These are phyloP conservation scores for Cystofilobasidium ferigula DNA, from an alignment of 768 basidiomycete genomes.

Conservation along the genomic window DNA sequence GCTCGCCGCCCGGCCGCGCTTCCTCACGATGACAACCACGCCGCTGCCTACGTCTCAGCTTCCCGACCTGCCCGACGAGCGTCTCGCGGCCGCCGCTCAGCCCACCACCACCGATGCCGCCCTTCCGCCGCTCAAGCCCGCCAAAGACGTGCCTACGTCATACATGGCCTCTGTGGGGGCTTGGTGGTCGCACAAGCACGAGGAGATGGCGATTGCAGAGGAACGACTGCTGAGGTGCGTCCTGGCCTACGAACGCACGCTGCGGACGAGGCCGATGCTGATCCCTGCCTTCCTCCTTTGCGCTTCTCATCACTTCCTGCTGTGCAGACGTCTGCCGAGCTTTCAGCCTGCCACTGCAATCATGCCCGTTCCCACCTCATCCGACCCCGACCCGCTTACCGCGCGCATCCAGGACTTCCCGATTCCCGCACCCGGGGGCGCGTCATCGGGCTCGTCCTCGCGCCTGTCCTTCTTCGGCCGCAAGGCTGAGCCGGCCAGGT, in stretches of 20 bases:
- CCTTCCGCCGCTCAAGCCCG: not conserved
- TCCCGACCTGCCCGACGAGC: constrained; percentile 18
- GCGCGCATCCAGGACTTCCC: constrained; percentile 1
- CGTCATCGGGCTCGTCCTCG: not conserved
- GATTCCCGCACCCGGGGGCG: not conserved
- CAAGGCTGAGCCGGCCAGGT: not conserved
- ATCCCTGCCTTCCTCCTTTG: not conserved
- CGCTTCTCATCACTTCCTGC: not conserved
- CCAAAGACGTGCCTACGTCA: not conserved
- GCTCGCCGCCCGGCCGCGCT: no score
- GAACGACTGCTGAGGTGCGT: constrained; percentile 23
- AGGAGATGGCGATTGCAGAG: constrained; percentile 19
- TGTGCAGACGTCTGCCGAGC: constrained; percentile 14
- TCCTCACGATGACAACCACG: not conserved
- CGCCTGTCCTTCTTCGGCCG: not conserved
- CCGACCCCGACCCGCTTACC: constrained; percentile 10
- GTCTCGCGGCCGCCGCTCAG: not conserved
- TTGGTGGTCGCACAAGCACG: constrained; percentile 15
- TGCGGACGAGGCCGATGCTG: not conserved
- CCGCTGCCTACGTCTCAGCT: not conserved
- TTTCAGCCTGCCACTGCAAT: constrained; percentile 2
- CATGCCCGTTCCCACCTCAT: constrained; percentile 10
- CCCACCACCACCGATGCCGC: not conserved
- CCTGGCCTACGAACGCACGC: not conserved
- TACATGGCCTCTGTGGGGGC: not conserved